Evolutionary conservation across 2,329 filamentous ascomycete species (phyloP), one percentile per base, ranked within the genome.

Genomic region (Botrytis hyacinthi): DNA sequence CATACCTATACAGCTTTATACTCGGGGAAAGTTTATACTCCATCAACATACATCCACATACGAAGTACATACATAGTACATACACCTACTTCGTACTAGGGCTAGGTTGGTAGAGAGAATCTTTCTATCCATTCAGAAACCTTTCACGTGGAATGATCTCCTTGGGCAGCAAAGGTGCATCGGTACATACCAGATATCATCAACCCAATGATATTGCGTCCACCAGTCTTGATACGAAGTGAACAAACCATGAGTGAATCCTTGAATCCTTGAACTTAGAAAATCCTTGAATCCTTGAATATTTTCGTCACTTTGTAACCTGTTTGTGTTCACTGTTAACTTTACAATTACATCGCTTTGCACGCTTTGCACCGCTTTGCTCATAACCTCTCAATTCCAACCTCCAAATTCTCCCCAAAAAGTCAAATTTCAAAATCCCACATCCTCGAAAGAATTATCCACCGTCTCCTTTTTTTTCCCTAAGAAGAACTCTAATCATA

Each of bases 241-340:
- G 3, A n/a, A 29, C 51, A 48, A 37, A 66, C 7, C 20, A 37
- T 29, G 44, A 51, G 42, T 37, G 46, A 67, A 67, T 54, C 46
- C 63, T 67, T 37, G 63, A 67, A 67, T 35, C 62, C 42, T 48
- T 44, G 61, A 46, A 65, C 6, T 9, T 12, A 10, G 20, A 22
- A 48, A 48, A 48, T 48, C 46, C 46, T 48, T 35, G 44, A 51
- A 67, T 54, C 46, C 62, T 65, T 46, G 40, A 26, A 65, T n/a
- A n/a, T 29, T 22, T 67, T 54, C 35, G 26, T 54, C 46, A 54
- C 48, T 42, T 68, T 68, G n/a, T n/a, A 68, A 68, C 65, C 46
- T 68, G 46, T 54, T 68, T 35, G 51, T 68, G 32, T 40, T 37
- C 9, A 67, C 32, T 48, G n/a, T n/a, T n/a, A n/a, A n/a, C n/a